These are phyloP conservation scores for Fragaria nilgerrensis DNA, from an alignment of 306 rosid genomes.

Conservation along the genomic window DNA sequence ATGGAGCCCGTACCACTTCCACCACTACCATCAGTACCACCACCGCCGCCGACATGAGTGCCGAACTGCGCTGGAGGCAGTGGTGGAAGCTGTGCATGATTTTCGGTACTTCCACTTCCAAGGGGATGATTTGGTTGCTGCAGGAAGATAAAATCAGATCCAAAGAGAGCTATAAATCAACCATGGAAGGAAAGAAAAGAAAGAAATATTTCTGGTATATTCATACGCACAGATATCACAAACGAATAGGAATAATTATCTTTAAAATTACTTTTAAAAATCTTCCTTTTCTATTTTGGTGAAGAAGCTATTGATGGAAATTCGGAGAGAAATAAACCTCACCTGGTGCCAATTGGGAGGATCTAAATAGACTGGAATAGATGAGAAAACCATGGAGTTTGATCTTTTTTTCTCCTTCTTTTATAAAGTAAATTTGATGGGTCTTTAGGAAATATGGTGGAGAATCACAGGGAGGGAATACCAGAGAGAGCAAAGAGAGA, in stretches of 20 bases:
- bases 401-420: slow-evolving; percentile 36
- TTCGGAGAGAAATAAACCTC: slow-evolving; percentile 40
- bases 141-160: slow-evolving; percentile 21
- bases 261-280: slow-evolving; percentile 35
- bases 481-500: slow-evolving; percentile 74
- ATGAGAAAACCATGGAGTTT: slow-evolving; percentile 88
- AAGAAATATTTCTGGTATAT: slow-evolving; percentile 59
- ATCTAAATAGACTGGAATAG: slow-evolving; percentile 97
- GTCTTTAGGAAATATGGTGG: slow-evolving; percentile 87
- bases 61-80: slow-evolving; percentile 21
- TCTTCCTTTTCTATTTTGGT: slow-evolving; percentile 15
- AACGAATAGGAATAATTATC: slow-evolving; percentile 82
- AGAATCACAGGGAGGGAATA: slow-evolving; percentile 96
- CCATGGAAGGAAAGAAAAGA: slow-evolving; percentile 24
- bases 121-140: slow-evolving; percentile 55
- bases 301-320: slow-evolving; percentile 39
- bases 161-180: not conserved
- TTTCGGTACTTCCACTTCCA: slow-evolving; percentile 31
- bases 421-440: slow-evolving; percentile 79
- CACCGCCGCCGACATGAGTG: slow-evolving; percentile 23
- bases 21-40: slow-evolving; percentile 19
- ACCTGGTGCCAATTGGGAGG: slow-evolving; percentile 99
- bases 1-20: slow-evolving; percentile 35
- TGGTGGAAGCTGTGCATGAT: slow-evolving; percentile 47
- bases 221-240: slow-evolving; percentile 46